phyloP scores from a whole-genome alignment of 2,329 filamentous ascomycete genomes.

The Colletotrichum navitas region DNA sequence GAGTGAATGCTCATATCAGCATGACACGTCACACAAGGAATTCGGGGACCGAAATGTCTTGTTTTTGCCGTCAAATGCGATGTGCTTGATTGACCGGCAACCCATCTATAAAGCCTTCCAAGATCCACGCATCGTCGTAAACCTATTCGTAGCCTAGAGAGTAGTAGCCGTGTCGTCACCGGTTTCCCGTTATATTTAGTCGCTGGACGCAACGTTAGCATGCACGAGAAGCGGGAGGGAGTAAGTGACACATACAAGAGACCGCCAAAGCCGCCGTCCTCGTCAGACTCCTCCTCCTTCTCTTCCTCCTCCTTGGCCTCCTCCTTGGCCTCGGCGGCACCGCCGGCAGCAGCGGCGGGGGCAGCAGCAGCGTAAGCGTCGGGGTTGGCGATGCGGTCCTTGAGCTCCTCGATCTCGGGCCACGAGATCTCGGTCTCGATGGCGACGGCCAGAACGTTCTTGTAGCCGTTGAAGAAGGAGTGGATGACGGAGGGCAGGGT shows the following conservation, averaged over 20 bases:
- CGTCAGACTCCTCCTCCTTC: conserved; percentile 75
- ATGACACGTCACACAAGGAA: conserved; percentile 47
- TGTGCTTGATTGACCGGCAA: conserved; percentile 56
- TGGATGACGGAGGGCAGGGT: conserved; percentile 96
- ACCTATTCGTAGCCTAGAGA: conserved; percentile 58
- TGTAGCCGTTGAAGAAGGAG: conserved; percentile 97
- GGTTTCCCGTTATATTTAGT: conserved; percentile 62
- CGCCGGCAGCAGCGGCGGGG: conserved; percentile 73
- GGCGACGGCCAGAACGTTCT: conserved; percentile 93
- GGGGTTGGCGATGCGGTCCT: conserved; percentile 99
- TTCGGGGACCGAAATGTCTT: conserved; percentile 13
- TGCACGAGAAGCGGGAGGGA: neutral
- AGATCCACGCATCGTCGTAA: conserved; percentile 58
- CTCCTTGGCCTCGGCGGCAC: conserved; percentile 65
- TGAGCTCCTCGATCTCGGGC: conserved; percentile 96
- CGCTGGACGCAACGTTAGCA: conserved; percentile 61
- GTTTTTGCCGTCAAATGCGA: conserved; percentile 47
- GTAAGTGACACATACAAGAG: conserved; percentile 70
- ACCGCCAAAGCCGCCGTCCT: conserved; percentile 81
- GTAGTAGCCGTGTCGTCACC: conserved; percentile 56
- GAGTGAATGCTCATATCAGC: conserved; percentile 35
- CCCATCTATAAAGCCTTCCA: conserved; percentile 62
- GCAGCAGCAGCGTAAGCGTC: conserved; percentile 92
- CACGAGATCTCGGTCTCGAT: conserved; percentile 92
- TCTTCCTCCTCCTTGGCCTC: conserved; percentile 76